These are phyloP conservation scores for Carex sylvatica DNA, from an alignment of 202 grass and related monocot genomes.

Conservation along the genomic window DNA sequence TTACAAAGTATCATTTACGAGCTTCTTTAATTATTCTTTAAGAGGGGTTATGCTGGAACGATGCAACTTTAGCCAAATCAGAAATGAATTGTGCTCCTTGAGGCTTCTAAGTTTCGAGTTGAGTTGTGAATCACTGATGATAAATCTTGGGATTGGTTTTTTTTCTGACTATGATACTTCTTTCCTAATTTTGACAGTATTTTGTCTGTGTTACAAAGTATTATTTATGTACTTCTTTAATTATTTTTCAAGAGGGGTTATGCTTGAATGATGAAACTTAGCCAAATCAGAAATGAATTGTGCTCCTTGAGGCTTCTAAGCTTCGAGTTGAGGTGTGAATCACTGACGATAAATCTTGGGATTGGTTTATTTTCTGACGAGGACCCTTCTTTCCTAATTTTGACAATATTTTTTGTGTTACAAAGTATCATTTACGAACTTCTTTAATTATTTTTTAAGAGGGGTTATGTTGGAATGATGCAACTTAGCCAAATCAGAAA, in stretches of 20 bases:
- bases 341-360: slow-evolving; percentile 18
- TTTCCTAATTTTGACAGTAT: too few relatives aligned
- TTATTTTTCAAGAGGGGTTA: slow-evolving; percentile 6
- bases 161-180: slow-evolving; percentile 18
- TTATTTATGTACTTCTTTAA: too few relatives aligned
- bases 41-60: too few relatives aligned
- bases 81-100: slow-evolving; percentile 60
- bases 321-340: slow-evolving; percentile 23
- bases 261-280: slow-evolving; percentile 79
- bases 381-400: neutral
- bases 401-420: neutral
- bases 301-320: slow-evolving; percentile 52
- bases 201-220: too few relatives aligned
- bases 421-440: neutral
- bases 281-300: slow-evolving; percentile 65
- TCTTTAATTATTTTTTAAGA: neutral
- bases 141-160: slow-evolving; percentile 24
- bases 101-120: slow-evolving; percentile 27
- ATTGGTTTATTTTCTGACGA: slow-evolving; percentile 31
- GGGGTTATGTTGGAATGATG: slow-evolving; percentile 54
- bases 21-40: too few relatives aligned
- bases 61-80: slow-evolving; percentile 94
- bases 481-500: slow-evolving; percentile 72
- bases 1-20: too few relatives aligned
- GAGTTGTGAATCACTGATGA: slow-evolving; percentile 19